Base-by-base conservation (phyloP, 805 yeast species). In the Candida lessepsii region DNA sequence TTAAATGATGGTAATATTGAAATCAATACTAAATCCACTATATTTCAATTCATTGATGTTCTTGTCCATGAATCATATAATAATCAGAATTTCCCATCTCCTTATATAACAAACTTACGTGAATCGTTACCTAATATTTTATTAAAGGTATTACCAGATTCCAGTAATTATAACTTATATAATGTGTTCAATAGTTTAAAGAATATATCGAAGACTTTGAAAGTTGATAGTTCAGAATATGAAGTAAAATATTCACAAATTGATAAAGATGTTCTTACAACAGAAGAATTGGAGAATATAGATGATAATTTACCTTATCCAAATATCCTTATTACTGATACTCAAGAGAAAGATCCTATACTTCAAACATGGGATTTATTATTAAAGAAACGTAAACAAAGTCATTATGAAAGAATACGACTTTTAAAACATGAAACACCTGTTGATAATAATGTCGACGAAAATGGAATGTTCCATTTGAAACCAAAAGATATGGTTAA, bases 41-140 rank as follows among this genome's bases (percentile, higher is more conserved):
- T 86, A 6, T 71, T 86, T 43, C 86, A 79, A 54, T 81, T 86
- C 50, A 56, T 87, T 3, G 91, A 86, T 45, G 73, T 78, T n/a
- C 58, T 86, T 26, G 65, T 78, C 1, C 49, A 60, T 15, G 68
- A 67, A 17, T 60, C 74, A 16, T 58, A 57, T 26, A 48, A 52
- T 25, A 63, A 61, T 43, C 41, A 48, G 18, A 43, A 48, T 24
- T 64, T 58, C 42, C 58, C 61, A 37, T 65, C 61, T 35, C 72
- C 75, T 6, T 70, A 67, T 42, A 56, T 70, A 13, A 57, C 54
- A 18, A 61, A 48, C 33, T 40, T 70, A 31, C 60, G 61, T 44
- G 47, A 46, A n/a, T 44, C 61, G 13, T 50, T 68, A 20, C 75
- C 74, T 2, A 48, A 49, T 27, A 61, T 68, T 7, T 40, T 69